Percentiles rank a stretch among this genome's conserved stretches.
Conservation (phyloP, 768 basidiomycete species). For the Asterophora lycoperdoides region DNA sequence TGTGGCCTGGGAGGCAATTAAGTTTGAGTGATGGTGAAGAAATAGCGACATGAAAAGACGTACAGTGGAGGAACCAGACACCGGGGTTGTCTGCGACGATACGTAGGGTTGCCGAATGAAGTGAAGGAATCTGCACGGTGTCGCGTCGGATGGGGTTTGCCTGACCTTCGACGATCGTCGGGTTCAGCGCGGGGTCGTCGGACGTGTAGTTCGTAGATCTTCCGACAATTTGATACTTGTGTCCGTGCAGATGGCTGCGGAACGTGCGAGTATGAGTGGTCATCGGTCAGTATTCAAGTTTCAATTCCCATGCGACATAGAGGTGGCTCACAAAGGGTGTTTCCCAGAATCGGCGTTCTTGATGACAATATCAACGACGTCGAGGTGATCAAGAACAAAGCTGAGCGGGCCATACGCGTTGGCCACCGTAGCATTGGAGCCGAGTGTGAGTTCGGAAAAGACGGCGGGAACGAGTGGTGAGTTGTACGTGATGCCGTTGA, state of each 20-base stretch:
- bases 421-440: slow-evolving; percentile 59
- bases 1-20: slow-evolving; percentile 56
- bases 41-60: slow-evolving; percentile 20
- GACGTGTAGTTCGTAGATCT: slow-evolving; percentile 69
- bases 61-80: slow-evolving; percentile 81
- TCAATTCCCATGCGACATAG: not conserved
- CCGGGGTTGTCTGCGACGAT: slow-evolving; percentile 92
- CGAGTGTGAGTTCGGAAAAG: slow-evolving; percentile 74
- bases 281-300: not conserved
- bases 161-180: slow-evolving; percentile 72
- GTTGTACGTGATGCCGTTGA: slow-evolving; percentile 69
- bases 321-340: slow-evolving; percentile 74
- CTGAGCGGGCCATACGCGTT: slow-evolving; percentile 77
- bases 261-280: too few relatives aligned
- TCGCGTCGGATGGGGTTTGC: slow-evolving; percentile 91
- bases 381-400: slow-evolving; percentile 69
- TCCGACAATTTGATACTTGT: slow-evolving; percentile 78
- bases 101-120: slow-evolving; percentile 66
- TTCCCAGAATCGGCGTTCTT: slow-evolving; percentile 69
- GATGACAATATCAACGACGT: slow-evolving; percentile 74
- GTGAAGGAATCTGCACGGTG: slow-evolving; percentile 72
- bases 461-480: slow-evolving; percentile 69
- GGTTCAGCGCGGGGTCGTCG: slow-evolving; percentile 73
- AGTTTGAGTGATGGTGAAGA: too few relatives aligned
- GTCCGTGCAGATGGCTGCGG: slow-evolving; percentile 84